A percentile compares a stretch with the other conserved stretches of the same genome.
phyloP scores from a whole-genome alignment of 2,329 filamentous ascomycete species.

The Mycosphaerella arachidis region DNA sequence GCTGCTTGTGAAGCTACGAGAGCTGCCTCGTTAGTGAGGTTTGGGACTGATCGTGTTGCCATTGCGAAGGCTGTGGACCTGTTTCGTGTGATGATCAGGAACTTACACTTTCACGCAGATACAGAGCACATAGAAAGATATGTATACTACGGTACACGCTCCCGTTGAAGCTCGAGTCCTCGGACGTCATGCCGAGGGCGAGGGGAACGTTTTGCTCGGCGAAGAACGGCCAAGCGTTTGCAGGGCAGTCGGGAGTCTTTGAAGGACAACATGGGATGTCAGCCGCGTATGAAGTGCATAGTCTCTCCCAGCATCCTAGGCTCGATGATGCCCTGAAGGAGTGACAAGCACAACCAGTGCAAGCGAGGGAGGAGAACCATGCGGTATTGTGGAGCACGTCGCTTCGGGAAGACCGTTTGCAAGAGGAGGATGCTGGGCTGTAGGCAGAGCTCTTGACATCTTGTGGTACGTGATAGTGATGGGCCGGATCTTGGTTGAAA shows the following conservation, averaged over 20 bases:
- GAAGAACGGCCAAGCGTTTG: neutral
- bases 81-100: neutral
- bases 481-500: neutral
- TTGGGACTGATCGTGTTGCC: constrained; percentile 32
- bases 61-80: constrained; percentile 10
- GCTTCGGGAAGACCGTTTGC: neutral
- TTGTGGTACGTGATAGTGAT: neutral
- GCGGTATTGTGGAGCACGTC: neutral
- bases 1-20: constrained; percentile 33
- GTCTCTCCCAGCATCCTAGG: neutral
- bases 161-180: neutral
- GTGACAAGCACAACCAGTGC: neutral
- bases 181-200: neutral
- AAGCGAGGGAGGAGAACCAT: neutral
- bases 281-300: neutral
- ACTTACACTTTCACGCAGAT: neutral
- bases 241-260: neutral
- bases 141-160: neutral
- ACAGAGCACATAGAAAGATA: neutral
- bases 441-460: neutral
- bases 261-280: neutral
- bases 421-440: neutral
- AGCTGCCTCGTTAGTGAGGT: constrained; percentile 34
- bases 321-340: neutral
- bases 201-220: neutral